phyloP scores from a whole-genome alignment of 148 eudicot genomes.

The Suaeda aralocaspica region DNA sequence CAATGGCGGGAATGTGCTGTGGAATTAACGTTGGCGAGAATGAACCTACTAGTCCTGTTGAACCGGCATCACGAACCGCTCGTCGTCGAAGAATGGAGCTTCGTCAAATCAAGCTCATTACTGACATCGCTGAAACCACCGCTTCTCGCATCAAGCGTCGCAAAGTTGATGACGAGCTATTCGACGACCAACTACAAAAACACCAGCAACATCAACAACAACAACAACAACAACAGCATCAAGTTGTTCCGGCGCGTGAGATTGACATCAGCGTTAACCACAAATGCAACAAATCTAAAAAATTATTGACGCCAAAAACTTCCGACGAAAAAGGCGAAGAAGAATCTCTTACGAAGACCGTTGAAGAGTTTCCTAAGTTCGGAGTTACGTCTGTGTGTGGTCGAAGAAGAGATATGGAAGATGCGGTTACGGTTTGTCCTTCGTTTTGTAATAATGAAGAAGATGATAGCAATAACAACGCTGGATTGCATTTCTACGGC shows the following conservation, averaged over 20 bases:
- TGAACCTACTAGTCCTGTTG: constrained; percentile 46
- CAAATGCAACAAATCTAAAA: neutral
- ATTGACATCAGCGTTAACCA: neutral
- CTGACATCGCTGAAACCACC: constrained; percentile 21
- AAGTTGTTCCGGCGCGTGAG: constrained; percentile 20
- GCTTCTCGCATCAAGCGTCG: constrained; percentile 11
- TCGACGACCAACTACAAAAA: neutral
- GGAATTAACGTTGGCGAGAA: constrained; percentile 55
- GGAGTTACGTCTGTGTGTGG: constrained; percentile 72
- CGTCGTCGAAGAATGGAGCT: constrained; percentile 51
- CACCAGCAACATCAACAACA: neutral
- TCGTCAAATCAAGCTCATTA: constrained; percentile 38
- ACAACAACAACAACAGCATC: neutral
- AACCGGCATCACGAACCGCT: constrained; percentile 38
- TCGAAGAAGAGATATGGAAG: constrained; percentile 85
- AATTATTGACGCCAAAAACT: neutral
- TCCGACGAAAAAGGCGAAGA: neutral
- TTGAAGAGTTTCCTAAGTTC: constrained; percentile 35
- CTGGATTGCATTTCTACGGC: constrained; percentile 46
- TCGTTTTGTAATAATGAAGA: constrained; percentile 24
- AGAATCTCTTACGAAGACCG: neutral
- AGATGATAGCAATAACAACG: neutral
- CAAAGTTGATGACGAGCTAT: neutral
- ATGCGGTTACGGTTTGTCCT: constrained; percentile 60
- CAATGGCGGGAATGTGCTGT: constrained; percentile 80